These are phyloP conservation scores for Pulicaria dysenterica DNA, from an alignment of 129 eudicot species.

Conservation along the genomic window DNA sequence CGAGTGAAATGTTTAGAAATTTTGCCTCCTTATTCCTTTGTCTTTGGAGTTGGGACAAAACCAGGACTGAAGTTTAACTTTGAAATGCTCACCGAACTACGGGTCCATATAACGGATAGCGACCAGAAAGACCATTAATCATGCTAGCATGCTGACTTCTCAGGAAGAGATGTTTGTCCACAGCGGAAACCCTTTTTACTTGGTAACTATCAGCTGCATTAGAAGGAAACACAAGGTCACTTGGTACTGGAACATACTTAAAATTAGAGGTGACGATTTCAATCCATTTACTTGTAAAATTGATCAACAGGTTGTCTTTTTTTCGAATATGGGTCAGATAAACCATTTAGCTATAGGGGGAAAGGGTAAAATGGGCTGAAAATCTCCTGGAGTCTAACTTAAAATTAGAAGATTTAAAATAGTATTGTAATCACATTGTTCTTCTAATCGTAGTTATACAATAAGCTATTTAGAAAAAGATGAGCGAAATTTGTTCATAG, in stretches of 20 bases:
- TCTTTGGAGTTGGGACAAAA: constrained; percentile 5
- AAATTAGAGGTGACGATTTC: neutral
- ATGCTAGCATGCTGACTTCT: constrained; percentile 88
- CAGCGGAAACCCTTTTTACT: constrained; percentile 59
- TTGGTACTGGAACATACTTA: neutral
- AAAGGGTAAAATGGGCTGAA: neutral
- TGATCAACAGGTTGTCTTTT: neutral
- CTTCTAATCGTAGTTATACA: neutral
- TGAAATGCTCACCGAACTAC: constrained; percentile 64
- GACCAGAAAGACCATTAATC: constrained; percentile 88
- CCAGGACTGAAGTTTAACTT: neutral
- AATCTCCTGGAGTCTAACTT: neutral
- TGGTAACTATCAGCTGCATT: constrained; percentile 52
- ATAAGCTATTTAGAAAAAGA: neutral
- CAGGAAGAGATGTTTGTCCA: constrained; percentile 65
- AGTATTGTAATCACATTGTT: neutral
- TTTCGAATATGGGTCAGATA: neutral
- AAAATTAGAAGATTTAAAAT: neutral
- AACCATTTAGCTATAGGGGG: neutral
- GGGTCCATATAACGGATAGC: constrained; percentile 73
- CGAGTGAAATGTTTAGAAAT: neutral
- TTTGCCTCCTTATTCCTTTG: neutral
- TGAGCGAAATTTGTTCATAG: neutral
- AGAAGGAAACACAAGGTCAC: constrained; percentile 11
- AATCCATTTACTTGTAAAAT: neutral